These are phyloP conservation scores for Didymosphaeria variabile DNA, from an alignment of 2,329 filamentous ascomycete species.

Conservation along the genomic window DNA sequence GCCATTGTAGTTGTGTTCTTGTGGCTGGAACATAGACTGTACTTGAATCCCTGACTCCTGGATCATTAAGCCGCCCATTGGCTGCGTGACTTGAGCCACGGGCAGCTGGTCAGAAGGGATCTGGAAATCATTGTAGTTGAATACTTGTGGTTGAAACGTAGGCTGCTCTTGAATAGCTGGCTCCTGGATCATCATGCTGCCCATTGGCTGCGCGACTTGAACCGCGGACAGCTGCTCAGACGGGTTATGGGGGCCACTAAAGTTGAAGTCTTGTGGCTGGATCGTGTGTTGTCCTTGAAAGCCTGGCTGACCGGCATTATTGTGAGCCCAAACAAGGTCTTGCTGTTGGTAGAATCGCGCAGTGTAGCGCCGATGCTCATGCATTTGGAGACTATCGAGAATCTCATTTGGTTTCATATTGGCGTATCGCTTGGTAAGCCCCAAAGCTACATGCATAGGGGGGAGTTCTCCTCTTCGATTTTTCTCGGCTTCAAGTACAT, in stretches of 20 bases:
- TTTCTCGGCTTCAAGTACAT: neutral
- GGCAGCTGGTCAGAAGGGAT: too few species aligned
- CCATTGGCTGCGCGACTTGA: neutral
- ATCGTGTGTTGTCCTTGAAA: neutral
- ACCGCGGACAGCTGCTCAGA: neutral
- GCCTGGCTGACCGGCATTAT: neutral
- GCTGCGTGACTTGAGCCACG: too few species aligned
- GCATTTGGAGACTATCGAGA: neutral
- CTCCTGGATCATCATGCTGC: too few species aligned
- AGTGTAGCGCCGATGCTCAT: neutral
- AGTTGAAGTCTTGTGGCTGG: neutral
- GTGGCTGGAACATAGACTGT: too few species aligned
- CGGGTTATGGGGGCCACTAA: neutral
- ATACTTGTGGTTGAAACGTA: too few species aligned
- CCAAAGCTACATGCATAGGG: neutral
- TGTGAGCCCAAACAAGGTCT: too few species aligned
- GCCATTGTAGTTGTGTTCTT: too few species aligned
- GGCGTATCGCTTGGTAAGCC: neutral
- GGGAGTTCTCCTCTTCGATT: neutral
- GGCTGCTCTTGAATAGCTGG: too few species aligned
- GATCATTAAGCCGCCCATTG: too few species aligned
- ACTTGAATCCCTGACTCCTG: too few species aligned
- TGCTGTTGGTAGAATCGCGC: neutral
- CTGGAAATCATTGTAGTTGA: too few species aligned
- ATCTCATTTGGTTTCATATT: neutral